A percentile compares a stretch with the other conserved stretches of the same genome.
Conservation (phyloP, 139 green algal species). For the Desmodesmus armatus region DNA sequence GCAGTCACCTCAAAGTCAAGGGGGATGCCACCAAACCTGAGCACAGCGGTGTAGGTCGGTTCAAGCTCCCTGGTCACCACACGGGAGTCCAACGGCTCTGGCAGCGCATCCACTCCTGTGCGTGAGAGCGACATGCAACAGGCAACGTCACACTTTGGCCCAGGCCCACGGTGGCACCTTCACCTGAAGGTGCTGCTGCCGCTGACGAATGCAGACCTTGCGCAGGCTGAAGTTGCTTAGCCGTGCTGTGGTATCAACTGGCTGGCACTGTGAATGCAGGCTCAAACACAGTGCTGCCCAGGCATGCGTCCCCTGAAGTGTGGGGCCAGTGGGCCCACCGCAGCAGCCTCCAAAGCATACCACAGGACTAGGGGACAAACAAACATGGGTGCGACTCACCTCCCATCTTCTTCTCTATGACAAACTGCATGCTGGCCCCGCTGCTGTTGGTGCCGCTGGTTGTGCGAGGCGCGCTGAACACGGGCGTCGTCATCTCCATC, state of each 20-base stretch:
- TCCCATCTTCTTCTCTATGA: constrained; percentile 56
- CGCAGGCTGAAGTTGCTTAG: too few relatives aligned
- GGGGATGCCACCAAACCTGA: constrained; percentile 58
- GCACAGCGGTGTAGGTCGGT: constrained; percentile 36
- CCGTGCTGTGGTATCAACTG: too few relatives aligned
- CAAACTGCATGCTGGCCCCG: constrained; percentile 57
- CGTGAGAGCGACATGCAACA: neutral
- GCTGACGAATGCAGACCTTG: too few relatives aligned
- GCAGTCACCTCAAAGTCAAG: constrained; percentile 61
- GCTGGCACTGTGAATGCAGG: too few relatives aligned
- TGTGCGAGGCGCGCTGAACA: neutral
- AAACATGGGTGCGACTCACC: neutral
- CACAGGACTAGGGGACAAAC: neutral
- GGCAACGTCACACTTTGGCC: neutral
- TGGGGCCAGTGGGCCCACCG: too few relatives aligned
- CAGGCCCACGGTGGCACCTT: too few relatives aligned
- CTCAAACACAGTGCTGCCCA: too few relatives aligned
- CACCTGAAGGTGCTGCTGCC: too few relatives aligned
- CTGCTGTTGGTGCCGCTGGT: constrained; percentile 16
- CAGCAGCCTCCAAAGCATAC: neutral
- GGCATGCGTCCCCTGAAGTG: too few relatives aligned
- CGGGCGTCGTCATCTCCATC: constrained; percentile 87
- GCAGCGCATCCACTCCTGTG: constrained; percentile 19
- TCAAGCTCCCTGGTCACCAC: constrained; percentile 53
- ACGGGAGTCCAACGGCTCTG: neutral